A percentile compares a stretch with the other conserved stretches of the same genome.
phyloP scores from a whole-genome alignment of 2,329 filamentous ascomycete species.

The Pseudogymnoascus sp. region DNA sequence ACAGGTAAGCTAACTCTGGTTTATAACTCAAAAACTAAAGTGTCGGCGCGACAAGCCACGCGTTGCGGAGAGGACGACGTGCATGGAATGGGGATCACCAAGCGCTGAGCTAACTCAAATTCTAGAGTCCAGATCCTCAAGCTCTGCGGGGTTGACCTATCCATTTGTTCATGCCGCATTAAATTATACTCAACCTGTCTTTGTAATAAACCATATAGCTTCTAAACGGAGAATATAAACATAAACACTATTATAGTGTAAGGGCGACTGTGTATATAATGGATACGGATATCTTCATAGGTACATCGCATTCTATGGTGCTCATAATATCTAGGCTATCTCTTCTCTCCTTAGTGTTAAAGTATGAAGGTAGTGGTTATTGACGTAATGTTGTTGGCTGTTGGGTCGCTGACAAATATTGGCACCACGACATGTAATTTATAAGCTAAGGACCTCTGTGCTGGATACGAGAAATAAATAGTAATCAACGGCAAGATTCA shows the following conservation, averaged over 20 bases:
- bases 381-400: too few species aligned
- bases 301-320: too few species aligned
- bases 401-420: background rate
- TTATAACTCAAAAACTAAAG: background rate
- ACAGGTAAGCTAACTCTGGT: background rate
- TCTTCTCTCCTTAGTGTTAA: too few species aligned
- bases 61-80: too few species aligned
- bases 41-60: background rate
- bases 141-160: background rate
- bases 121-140: too few species aligned
- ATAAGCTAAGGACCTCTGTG: background rate
- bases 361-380: too few species aligned
- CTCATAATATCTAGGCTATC: too few species aligned
- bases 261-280: too few species aligned
- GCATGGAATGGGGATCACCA: too few species aligned
- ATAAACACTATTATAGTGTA: too few species aligned
- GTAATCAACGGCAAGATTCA: background rate
- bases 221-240: background rate
- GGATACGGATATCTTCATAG: too few species aligned
- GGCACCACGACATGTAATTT: background rate
- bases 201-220: background rate
- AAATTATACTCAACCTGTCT: background rate
- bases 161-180: background rate
- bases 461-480: background rate
- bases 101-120: too few species aligned